These are phyloP conservation scores for Kokia cookei DNA, from an alignment of 441 rosid species.

Conservation along the genomic window DNA sequence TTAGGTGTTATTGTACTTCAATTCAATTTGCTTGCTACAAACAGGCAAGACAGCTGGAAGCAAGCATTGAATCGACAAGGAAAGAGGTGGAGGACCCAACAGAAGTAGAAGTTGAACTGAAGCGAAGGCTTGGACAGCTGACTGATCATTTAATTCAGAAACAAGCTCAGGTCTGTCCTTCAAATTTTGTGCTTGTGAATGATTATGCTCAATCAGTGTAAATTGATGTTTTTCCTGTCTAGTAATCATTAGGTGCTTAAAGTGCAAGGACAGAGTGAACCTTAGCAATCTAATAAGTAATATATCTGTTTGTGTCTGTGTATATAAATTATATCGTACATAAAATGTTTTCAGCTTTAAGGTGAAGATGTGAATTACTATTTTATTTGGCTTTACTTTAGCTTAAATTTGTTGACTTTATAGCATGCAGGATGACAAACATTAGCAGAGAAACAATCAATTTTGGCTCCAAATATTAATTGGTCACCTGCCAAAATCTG, in stretches of 20 bases:
- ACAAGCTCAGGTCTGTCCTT: conserved; percentile 75
- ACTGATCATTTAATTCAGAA: conserved; percentile 96
- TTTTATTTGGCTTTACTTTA: not conserved
- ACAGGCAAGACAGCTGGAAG: conserved; percentile 63
- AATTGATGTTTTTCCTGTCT: not conserved
- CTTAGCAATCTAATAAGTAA: not conserved
- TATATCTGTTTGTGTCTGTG: too few species aligned
- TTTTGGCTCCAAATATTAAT: not conserved
- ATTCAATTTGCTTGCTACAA: conserved; percentile 2
- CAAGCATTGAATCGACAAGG: conserved; percentile 55
- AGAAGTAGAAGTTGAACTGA: conserved; percentile 81
- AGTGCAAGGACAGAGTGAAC: not conserved
- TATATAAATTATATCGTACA: not conserved
- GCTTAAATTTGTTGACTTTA: not conserved
- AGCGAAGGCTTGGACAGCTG: conserved; percentile 77
- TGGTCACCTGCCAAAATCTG: not conserved
- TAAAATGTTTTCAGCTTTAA: not conserved
- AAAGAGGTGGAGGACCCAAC: conserved; percentile 87
- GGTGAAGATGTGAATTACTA: not conserved
- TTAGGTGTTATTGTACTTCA: not conserved
- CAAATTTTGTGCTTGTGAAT: conserved; percentile 4
- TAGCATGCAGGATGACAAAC: not conserved
- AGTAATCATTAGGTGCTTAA: not conserved
- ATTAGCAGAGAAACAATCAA: not conserved
- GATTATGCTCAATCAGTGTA: not conserved